Percentiles rank a stretch among this genome's conserved stretches.
Conservation (phyloP, 106 monocot genomes). For the Cymbidium sinense region DNA sequence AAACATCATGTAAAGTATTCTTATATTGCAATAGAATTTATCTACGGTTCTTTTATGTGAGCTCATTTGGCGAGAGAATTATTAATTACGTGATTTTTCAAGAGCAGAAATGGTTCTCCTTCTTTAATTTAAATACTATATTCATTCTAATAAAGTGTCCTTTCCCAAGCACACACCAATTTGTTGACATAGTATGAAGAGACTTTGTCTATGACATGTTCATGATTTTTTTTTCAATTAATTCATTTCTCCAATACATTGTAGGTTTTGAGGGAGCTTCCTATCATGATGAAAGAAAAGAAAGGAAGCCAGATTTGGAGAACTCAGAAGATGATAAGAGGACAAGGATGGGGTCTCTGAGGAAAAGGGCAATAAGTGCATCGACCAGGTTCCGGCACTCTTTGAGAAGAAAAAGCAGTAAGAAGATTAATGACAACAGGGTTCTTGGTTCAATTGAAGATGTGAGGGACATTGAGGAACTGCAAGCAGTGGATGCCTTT, state of each 20-base stretch:
- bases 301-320: constrained; percentile 61
- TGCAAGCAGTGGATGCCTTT: constrained; percentile 72
- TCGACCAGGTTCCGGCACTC: constrained; percentile 70
- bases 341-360: constrained; percentile 51
- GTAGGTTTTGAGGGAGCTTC: constrained; percentile 61
- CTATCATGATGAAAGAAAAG: constrained; percentile 50
- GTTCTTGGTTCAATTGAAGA: constrained; percentile 58
- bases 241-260: neutral
- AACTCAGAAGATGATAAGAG: constrained; percentile 75
- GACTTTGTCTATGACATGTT: neutral
- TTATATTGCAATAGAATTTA: too few relatives aligned
- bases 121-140: neutral
- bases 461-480: constrained; percentile 58
- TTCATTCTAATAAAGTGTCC: neutral
- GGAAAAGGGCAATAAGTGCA: constrained; percentile 69
- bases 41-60: neutral
- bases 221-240: neutral
- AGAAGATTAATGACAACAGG: constrained; percentile 32
- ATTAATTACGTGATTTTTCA: neutral
- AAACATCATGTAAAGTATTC: too few relatives aligned
- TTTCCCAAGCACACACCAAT: neutral
- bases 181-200: neutral
- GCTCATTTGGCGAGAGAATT: neutral
- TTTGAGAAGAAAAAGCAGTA: constrained; percentile 49
- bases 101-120: neutral